Conservation (phyloP, 139 green algal species). For the Picochlorum sp. region DNA sequence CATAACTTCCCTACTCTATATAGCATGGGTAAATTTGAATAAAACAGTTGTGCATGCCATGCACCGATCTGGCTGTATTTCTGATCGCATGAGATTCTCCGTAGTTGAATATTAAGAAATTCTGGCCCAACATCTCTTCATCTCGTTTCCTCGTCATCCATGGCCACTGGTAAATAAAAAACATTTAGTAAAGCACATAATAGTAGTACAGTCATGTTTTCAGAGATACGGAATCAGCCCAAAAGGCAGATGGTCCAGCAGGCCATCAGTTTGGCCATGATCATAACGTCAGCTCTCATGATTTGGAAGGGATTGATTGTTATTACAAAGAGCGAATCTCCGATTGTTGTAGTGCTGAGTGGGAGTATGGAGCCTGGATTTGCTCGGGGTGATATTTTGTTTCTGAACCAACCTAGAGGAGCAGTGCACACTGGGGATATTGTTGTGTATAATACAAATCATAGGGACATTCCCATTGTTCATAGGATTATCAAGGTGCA, state of each 20-base stretch:
- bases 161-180: no score
- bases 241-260: constrained; percentile 54
- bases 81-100: no score
- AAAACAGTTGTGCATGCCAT: no score
- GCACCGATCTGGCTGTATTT: no score
- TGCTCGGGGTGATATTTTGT: constrained; percentile 94
- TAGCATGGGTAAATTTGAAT: no score
- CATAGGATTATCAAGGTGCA: constrained; percentile 89
- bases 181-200: no score
- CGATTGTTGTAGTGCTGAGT: constrained; percentile 93
- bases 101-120: no score
- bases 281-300: constrained; percentile 91
- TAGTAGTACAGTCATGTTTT: constrained; percentile 1
- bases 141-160: no score
- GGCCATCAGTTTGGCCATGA: constrained; percentile 73
- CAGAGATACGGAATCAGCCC: constrained; percentile 26
- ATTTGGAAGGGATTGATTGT: constrained; percentile 97
- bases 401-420: constrained; percentile 73
- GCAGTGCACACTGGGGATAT: constrained; percentile 45
- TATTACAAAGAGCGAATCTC: constrained; percentile 87
- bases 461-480: constrained; percentile 93
- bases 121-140: no score
- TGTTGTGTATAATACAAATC: constrained; percentile 94
- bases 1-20: constrained; percentile 32
- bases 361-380: constrained; percentile 98